Percentiles rank a stretch among this genome's conserved stretches.
Conservation (phyloP, 345 rosid species). For the Nephelium lappaceum region DNA sequence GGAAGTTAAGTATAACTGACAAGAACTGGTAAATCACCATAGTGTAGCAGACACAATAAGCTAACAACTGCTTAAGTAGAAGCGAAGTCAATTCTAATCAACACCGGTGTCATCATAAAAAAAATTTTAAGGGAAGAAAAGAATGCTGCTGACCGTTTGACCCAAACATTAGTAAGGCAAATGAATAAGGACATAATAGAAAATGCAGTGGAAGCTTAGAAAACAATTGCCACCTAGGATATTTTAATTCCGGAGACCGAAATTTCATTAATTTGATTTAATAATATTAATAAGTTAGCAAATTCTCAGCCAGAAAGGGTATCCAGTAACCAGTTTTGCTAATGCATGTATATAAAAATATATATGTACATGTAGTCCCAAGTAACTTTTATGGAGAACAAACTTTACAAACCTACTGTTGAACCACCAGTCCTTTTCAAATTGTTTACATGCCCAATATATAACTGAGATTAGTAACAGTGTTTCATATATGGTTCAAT, state of each 20-base stretch:
- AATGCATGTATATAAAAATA: background rate
- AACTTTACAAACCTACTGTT: background rate
- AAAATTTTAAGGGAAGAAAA: background rate
- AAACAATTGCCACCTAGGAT: background rate
- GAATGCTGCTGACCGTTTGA: background rate
- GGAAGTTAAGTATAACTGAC: background rate
- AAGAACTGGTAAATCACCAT: background rate
- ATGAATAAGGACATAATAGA: background rate
- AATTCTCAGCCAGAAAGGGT: background rate
- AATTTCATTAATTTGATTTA: background rate
- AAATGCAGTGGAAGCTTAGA: background rate
- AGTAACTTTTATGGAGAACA: background rate
- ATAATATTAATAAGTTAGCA: background rate
- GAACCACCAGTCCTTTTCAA: background rate
- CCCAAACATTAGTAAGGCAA: background rate
- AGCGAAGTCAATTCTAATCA: background rate
- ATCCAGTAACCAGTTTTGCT: background rate
- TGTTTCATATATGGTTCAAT: background rate
- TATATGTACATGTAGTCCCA: background rate
- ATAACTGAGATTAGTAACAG: background rate
- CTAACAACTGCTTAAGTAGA: background rate
- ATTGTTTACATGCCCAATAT: background rate
- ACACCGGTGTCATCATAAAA: background rate
- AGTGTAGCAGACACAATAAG: background rate
- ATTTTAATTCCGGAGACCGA: background rate